A percentile compares a stretch with the other conserved stretches of the same genome.
phyloP scores from a whole-genome alignment of 2,329 filamentous ascomycete species.

The Dothistroma septosporum region DNA sequence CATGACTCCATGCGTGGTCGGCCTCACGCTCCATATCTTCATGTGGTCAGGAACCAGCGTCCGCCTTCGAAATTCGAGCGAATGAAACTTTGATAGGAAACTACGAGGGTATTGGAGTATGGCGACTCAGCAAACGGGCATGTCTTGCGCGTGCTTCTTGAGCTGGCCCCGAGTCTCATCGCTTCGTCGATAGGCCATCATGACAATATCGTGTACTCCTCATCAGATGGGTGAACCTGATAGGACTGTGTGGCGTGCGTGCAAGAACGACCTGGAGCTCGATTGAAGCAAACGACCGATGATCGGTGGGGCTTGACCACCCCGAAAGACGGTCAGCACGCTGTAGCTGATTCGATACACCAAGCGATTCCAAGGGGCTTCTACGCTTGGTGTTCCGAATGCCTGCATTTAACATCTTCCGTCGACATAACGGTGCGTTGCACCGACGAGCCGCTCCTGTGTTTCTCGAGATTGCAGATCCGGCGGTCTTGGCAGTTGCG shows the following conservation, averaged over 20 bases:
- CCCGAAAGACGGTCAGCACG: background rate
- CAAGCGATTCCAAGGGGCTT: background rate
- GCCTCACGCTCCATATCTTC: too few relatives aligned
- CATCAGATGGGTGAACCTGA: background rate
- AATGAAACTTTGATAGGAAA: too few relatives aligned
- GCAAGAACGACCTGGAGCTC: background rate
- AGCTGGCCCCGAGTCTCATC: too few relatives aligned
- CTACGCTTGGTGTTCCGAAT: background rate
- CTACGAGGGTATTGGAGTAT: too few relatives aligned
- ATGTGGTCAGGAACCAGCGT: too few relatives aligned
- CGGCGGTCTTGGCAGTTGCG: background rate
- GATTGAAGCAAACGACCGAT: background rate
- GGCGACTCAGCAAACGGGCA: too few relatives aligned
- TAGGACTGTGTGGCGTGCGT: background rate
- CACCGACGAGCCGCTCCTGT: background rate
- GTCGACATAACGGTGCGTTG: background rate
- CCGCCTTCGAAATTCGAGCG: too few relatives aligned
- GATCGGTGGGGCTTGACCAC: background rate
- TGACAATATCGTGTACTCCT: too few relatives aligned
- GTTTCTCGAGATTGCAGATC: constrained; percentile 5
- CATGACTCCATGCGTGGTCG: too few relatives aligned
- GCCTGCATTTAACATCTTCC: constrained; percentile 5
- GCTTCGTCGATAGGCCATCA: too few relatives aligned
- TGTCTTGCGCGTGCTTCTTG: too few relatives aligned
- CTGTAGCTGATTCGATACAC: background rate